Evolutionary conservation across 129 eudicot species (phyloP).

Genomic region (Logfia minima): DNA sequence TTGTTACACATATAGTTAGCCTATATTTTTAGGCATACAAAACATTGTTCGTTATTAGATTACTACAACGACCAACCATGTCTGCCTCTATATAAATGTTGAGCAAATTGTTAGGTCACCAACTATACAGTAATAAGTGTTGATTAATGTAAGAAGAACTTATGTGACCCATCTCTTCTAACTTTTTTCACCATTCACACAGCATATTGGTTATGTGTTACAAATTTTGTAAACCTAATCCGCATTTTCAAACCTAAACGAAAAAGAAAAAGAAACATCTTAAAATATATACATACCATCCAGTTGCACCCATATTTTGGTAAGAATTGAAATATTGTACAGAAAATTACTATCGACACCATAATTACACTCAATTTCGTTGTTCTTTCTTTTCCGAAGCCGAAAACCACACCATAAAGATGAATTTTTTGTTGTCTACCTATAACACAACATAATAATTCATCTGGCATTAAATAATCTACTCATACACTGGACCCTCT

Average conservation of each 20-base stretch:
- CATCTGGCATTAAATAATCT: neutral
- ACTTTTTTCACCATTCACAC: neutral
- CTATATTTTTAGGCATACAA: no score
- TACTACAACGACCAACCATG: no score
- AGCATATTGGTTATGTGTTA: neutral
- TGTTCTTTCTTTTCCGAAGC: neutral
- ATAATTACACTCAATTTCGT: neutral
- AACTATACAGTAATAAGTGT: neutral
- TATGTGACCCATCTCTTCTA: neutral
- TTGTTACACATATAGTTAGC: no score
- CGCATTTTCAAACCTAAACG: no score
- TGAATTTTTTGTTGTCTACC: neutral
- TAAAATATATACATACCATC: neutral
- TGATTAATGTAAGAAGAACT: neutral
- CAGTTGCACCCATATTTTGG: neutral
- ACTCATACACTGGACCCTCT: neutral
- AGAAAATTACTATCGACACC: neutral
- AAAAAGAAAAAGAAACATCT: no score
- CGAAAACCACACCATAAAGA: neutral
- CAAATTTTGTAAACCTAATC: neutral
- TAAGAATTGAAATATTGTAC: neutral
- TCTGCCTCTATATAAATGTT: no score
- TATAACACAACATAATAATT: neutral
- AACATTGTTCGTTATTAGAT: no score
- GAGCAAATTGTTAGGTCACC: neutral